A percentile compares a stretch with the other conserved stretches of the same genome.
phyloP scores from a whole-genome alignment of 2,329 filamentous ascomycete genomes.

The Fusarium sp. region DNA sequence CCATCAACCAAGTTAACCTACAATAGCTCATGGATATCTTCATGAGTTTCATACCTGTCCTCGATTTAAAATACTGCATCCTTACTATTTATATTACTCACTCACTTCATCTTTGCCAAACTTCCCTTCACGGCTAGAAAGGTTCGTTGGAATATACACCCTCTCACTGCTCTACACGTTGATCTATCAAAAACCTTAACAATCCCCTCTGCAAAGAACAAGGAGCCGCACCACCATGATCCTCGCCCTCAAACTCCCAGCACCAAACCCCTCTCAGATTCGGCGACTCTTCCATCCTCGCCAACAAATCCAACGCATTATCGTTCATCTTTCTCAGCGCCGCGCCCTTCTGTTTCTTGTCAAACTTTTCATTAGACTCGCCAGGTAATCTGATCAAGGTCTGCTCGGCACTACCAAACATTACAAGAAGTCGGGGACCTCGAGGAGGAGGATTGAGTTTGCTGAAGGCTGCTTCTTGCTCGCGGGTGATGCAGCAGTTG shows the following conservation, averaged over 20 bases:
- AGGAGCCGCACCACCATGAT: constrained; percentile 44
- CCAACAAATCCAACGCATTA: constrained; percentile 43
- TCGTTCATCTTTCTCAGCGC: constrained; percentile 40
- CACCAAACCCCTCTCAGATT: constrained; percentile 38
- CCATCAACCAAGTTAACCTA: no score
- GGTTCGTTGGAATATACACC: no score
- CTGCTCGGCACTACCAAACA: constrained; percentile 52
- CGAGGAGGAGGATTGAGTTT: constrained; percentile 17
- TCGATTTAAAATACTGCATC: no score
- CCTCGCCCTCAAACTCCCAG: constrained; percentile 49
- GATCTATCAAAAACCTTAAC: constrained; percentile 38
- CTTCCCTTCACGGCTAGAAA: no score
- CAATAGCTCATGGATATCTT: no score
- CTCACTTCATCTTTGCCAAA: no score
- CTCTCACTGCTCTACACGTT: not conserved
- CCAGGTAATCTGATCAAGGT: constrained; percentile 43
- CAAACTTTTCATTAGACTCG: constrained; percentile 51
- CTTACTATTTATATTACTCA: no score
- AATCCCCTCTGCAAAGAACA: constrained; percentile 41
- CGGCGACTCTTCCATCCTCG: constrained; percentile 34
- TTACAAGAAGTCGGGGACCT: constrained; percentile 51
- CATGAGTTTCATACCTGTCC: no score
- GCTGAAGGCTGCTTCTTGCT: constrained; percentile 49
- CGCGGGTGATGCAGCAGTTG: constrained; percentile 54
- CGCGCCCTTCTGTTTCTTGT: constrained; percentile 39